Evolutionary conservation across 108 stramenopile genomes (phyloP).

Genomic region (Skeletonema costatum): DNA sequence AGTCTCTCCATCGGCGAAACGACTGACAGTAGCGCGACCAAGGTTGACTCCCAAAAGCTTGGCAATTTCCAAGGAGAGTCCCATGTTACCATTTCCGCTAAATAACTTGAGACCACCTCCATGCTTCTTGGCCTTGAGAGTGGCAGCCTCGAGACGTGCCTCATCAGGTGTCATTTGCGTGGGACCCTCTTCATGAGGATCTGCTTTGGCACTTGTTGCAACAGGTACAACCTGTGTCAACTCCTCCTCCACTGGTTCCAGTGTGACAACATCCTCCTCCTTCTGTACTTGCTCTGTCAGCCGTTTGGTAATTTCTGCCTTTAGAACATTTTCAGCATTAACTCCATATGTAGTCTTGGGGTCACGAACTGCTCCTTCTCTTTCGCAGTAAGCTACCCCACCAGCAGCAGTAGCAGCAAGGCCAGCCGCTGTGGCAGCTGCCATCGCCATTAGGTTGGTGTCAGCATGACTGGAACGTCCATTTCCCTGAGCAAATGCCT

Average conservation of each 20-base stretch:
- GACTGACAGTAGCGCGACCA: conserved; percentile 94
- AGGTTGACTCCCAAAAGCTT: conserved; percentile 94
- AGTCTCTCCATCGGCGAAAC: conserved; percentile 98
- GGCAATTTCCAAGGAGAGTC: conserved; percentile 93
- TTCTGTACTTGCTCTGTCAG: conserved; percentile 21
- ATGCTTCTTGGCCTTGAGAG: conserved; percentile 83
- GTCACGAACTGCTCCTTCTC: conserved; percentile 46
- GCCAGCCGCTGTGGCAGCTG: conserved; percentile 18
- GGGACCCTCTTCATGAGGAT: conserved; percentile 30
- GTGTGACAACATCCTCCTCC: conserved; percentile 7
- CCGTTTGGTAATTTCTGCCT: conserved; percentile 34
- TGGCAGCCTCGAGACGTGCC: conserved; percentile 74
- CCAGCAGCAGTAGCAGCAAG: conserved; percentile 12
- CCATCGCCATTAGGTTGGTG: conserved; percentile 15
- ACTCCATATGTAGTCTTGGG: conserved; percentile 45
- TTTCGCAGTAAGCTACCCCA: conserved; percentile 32
- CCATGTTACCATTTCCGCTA: conserved; percentile 97
- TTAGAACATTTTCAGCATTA: conserved; percentile 34
- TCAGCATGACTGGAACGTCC: conserved; percentile 9
- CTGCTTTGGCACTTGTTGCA: conserved; percentile 20
- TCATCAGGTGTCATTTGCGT: conserved; percentile 73
- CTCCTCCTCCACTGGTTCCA: conserved; percentile 16
- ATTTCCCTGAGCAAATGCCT: conserved; percentile 29
- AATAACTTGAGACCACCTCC: conserved; percentile 94
- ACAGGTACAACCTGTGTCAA: conserved; percentile 7